These are phyloP conservation scores for Alternaria gansuensis DNA, from an alignment of 2,329 filamentous ascomycete species.

Conservation along the genomic window DNA sequence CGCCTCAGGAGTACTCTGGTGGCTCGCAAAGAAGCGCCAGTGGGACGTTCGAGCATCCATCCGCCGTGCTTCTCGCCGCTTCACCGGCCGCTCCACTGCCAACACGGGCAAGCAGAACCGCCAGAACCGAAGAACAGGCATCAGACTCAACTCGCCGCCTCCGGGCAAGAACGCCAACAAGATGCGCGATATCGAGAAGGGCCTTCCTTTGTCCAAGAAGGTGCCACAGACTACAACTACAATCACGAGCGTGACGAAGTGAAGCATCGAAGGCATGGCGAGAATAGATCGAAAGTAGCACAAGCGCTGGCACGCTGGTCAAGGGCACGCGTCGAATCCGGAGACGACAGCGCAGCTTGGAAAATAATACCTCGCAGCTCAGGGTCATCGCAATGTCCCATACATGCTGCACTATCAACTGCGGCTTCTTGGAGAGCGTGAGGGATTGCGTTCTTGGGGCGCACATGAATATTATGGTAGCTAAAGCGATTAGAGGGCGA, in stretches of 20 bases:
- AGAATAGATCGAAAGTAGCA: not conserved
- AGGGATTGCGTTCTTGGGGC: not conserved
- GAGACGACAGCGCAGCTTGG: constrained; percentile 6
- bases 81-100: constrained; percentile 53
- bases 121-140: constrained; percentile 48
- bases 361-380: not conserved
- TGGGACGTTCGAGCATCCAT: constrained; percentile 81
- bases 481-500: constrained; percentile 10
- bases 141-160: constrained; percentile 50
- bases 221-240: constrained; percentile 45
- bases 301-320: not conserved
- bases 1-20: constrained; percentile 73
- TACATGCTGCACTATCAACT: not conserved
- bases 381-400: not conserved
- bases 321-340: constrained; percentile 8
- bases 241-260: constrained; percentile 44
- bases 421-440: constrained; percentile 9
- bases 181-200: constrained; percentile 49
- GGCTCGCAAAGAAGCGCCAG: constrained; percentile 82
- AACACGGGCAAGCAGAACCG: constrained; percentile 41
- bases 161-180: constrained; percentile 33
- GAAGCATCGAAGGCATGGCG: not conserved
- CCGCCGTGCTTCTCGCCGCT: constrained; percentile 66
- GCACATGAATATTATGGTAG: constrained; percentile 1
- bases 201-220: constrained; percentile 34